phyloP scores from a whole-genome alignment of 805 yeast genomes.

The Starmerella tilneyi region DNA sequence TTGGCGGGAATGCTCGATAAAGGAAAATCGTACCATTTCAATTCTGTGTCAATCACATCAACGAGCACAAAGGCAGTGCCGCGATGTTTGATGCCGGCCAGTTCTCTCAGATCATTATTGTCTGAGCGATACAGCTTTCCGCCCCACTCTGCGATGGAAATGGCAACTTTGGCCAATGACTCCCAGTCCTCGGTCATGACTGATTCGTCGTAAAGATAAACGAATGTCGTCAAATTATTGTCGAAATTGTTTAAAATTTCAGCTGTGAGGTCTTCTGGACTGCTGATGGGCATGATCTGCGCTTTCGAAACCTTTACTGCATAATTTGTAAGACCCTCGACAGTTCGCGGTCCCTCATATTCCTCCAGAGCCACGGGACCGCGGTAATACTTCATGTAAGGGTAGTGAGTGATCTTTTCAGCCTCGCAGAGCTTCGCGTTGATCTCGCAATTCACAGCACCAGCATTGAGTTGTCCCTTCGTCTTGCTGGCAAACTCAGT shows the following conservation, averaged over 20 bases:
- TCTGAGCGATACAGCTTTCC: constrained; percentile 21
- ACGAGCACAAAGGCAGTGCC: constrained; percentile 22
- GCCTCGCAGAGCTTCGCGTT: constrained; percentile 29
- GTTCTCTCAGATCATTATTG: constrained; percentile 14
- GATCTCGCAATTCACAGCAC: constrained; percentile 35
- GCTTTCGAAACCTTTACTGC: constrained; percentile 28
- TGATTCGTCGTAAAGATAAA: constrained; percentile 34
- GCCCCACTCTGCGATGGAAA: constrained; percentile 16
- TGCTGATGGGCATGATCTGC: constrained; percentile 26
- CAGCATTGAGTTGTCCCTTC: constrained; percentile 32
- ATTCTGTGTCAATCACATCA: constrained; percentile 6
- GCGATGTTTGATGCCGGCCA: constrained; percentile 18
- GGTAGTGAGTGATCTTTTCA: constrained; percentile 28
- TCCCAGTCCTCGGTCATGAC: constrained; percentile 34
- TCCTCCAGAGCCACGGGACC: constrained; percentile 20
- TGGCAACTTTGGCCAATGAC: constrained; percentile 31
- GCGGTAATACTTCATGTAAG: constrained; percentile 17
- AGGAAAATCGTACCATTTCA: constrained; percentile 19
- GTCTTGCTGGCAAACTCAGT: constrained; percentile 29
- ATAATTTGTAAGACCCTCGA: constrained; percentile 30
- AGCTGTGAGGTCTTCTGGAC: constrained; percentile 23
- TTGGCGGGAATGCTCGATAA: constrained; percentile 20
- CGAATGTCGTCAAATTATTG: constrained; percentile 28
- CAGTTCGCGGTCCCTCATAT: constrained; percentile 28
- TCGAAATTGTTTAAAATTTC: constrained; percentile 23